These are phyloP conservation scores for Marsdenia floribunda DNA, from an alignment of 257 asterid genomes.

Conservation along the genomic window DNA sequence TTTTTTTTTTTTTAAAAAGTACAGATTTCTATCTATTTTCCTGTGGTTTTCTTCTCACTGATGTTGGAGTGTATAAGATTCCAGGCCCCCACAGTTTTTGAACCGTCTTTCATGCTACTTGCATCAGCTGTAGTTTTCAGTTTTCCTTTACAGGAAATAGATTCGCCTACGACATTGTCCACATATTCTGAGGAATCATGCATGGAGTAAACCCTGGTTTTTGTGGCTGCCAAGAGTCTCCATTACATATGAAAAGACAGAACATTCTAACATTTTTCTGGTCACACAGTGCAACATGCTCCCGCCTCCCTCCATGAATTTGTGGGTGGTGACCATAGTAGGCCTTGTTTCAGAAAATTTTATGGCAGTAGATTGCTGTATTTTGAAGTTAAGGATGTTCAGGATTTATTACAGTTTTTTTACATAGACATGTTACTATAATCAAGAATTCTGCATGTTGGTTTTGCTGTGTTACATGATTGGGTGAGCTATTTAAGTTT, in stretches of 20 bases:
- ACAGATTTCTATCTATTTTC: background rate
- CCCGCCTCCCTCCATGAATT: background rate
- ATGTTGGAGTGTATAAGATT: background rate
- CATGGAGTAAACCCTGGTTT: constrained; percentile 2
- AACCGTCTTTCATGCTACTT: background rate
- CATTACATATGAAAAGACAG: background rate
- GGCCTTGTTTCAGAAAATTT: background rate
- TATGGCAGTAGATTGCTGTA: background rate
- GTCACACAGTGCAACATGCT: background rate
- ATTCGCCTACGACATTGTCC: constrained; percentile 92
- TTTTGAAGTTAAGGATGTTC: background rate
- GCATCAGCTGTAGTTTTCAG: background rate
- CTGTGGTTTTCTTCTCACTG: background rate
- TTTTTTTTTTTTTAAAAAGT: background rate
- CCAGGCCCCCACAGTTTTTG: background rate
- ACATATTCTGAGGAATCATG: constrained; percentile 63
- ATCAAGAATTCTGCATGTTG: background rate
- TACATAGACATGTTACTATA: background rate
- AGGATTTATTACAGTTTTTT: background rate
- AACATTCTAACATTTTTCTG: background rate
- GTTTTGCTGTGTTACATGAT: background rate
- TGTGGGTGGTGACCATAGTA: background rate
- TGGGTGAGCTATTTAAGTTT: background rate
- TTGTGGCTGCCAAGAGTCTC: background rate
- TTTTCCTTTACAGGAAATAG: constrained; percentile 63